Evolutionary conservation across 2,329 filamentous ascomycete genomes (phyloP), one percentile per base, ranked within the genome.

Genomic region (Fusarium sp.): DNA sequence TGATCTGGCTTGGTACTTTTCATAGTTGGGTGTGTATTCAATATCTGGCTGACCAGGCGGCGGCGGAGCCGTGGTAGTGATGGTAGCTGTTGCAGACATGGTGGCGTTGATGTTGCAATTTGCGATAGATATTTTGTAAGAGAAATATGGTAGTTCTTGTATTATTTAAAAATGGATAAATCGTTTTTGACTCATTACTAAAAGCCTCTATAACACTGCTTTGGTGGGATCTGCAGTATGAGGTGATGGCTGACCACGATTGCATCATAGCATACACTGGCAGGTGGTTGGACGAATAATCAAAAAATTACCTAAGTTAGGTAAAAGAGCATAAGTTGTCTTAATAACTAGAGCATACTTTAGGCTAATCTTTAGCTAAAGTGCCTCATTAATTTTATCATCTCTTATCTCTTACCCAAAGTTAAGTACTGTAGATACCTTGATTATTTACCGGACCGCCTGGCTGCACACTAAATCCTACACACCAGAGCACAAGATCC

Each of bases 1-100:
- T 3, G 28, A 31, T 1, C 67, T 52, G 1, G 50, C 42, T 5
- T 54, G 57, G 10, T 54, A 70, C 13, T 52, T 70, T 1, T 62
- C 39, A 9, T 67, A 64, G 24, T 64, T 56, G 31, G 67, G 67
- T 6, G 67, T 42, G 14, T 70, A 70, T 1, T 54, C 10, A 5
- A 70, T 70, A 14, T 70, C 62, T 3, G 67, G 67, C 5, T 70
- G 67, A 7, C 67, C 66, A 1, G 65, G 61, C 7, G 61, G 66
- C 6, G 55, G 50, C 3, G 57, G 51, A 3, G 65, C 66, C 3
- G 42, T 11, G 22, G 49, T 33, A 0, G 56, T 57, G 5, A 68
- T 38, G 3, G 50, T 61, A 7, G 55, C 47, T 24, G 62, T 64
- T 7, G 56, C 39, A 22, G 62, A 65, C 62, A 65, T 65, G 24